Conservation (phyloP, 768 basidiomycete genomes). For the Hydnum rufescens region DNA sequence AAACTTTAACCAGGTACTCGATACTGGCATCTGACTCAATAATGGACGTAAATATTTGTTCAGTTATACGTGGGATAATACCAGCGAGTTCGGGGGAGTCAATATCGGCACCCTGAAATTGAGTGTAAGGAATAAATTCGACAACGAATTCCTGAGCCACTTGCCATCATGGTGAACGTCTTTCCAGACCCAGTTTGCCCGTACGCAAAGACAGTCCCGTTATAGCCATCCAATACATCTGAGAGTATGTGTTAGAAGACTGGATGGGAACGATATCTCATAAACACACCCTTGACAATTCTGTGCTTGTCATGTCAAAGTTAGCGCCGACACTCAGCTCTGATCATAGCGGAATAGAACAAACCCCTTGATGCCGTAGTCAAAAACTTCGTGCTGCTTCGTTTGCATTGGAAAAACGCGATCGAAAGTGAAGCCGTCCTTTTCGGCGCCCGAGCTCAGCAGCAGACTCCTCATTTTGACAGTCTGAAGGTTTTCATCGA, state of each 20-base stretch:
- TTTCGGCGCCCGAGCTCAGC: slow-evolving; percentile 66
- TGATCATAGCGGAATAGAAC: slow-evolving; percentile 14
- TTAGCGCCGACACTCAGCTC: slow-evolving; percentile 4
- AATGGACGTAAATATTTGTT: slow-evolving; percentile 97
- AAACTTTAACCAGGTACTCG: slow-evolving; percentile 98
- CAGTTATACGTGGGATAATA: slow-evolving; percentile 93
- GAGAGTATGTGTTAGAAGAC: background rate
- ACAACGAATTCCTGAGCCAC: slow-evolving; percentile 11
- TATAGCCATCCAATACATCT: slow-evolving; percentile 99
- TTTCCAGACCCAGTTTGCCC: slow-evolving; percentile 80
- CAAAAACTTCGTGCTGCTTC: slow-evolving; percentile 84
- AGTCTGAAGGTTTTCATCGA: slow-evolving; percentile 70
- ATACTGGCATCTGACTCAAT: slow-evolving; percentile 85
- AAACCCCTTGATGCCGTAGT: slow-evolving; percentile 95
- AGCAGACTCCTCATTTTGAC: slow-evolving; percentile 58
- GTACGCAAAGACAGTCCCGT: slow-evolving; percentile 42
- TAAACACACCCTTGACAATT: slow-evolving; percentile 61
- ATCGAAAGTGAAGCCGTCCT: slow-evolving; percentile 95
- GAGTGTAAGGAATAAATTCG: slow-evolving; percentile 1
- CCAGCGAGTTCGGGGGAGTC: slow-evolving; percentile 85
- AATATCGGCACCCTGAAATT: slow-evolving; percentile 86
- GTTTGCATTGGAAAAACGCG: slow-evolving; percentile 87
- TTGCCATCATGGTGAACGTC: slow-evolving; percentile 96
- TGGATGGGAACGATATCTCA: background rate
- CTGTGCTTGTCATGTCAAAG: slow-evolving; percentile 29